Base-by-base conservation (phyloP, 352 stramenopile species). In the Pythium phragmitis region DNA sequence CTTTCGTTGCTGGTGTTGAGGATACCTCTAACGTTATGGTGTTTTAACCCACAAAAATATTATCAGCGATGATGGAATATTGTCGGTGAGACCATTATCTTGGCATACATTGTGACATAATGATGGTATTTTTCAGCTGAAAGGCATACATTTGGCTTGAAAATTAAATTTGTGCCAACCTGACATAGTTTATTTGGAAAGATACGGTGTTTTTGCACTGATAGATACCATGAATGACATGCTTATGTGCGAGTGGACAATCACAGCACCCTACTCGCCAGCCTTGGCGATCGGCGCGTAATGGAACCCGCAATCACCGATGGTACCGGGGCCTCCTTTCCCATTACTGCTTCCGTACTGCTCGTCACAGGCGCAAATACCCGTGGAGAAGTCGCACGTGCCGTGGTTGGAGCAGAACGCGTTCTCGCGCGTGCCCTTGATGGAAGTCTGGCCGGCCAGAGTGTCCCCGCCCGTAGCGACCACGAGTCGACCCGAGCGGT, bases 321-420 rank as follows among this genome's bases (percentile, higher is more conserved):
- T 88, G 23, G 66, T 73, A 2, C 87, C 87, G 0, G 76, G 68
- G 0, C 77, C 79, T 16, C 87, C 83, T 33, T 87, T 85, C 33
- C 87, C 85, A 49, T 96, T 62, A 55, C 82, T 93, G 43, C 80
- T 85, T 52, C 79, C 80, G 57, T 85, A 93, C 57, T 87, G 77
- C 23, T 67, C 50, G 58, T 89, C 73, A 39, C 85, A 94, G 3
- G 49, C 59, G 67, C 85, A 94, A 4, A 79, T 54, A 12, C 85
- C 85, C 0, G 80, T 89, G 48, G 51, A 37, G 41, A 88, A 87
- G 70, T 91, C 79, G 61, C 85, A 93, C 34, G 67, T 64, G 37
- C 82, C 85, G 62, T 91, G 82, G 70, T 91, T 89, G 12, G 85
- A 93, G 63, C 82, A 93, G 43, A 88, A 78, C 5, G 69, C 82